phyloP scores from a whole-genome alignment of 2,329 filamentous ascomycete species.

The Fulvia fulva region DNA sequence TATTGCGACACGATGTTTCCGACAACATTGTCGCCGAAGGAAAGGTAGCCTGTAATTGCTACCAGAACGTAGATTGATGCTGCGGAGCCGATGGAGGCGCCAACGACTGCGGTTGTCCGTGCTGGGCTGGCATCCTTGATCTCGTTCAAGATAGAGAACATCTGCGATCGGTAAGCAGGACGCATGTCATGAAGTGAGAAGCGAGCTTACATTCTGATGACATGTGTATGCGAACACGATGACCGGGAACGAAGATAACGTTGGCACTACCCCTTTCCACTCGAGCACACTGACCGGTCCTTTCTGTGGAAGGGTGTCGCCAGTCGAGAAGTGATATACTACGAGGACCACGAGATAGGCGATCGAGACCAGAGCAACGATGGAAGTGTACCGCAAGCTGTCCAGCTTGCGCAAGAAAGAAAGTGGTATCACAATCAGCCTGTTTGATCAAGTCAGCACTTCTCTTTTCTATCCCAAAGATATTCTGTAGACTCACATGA shows the following conservation, averaged over 20 bases:
- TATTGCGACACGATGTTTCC: slow-evolving; percentile 97
- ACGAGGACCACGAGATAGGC: slow-evolving; percentile 91
- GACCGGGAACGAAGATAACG: slow-evolving; percentile 83
- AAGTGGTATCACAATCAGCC: slow-evolving; percentile 87
- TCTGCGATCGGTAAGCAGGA: slow-evolving; percentile 54
- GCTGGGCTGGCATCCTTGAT: slow-evolving; percentile 77
- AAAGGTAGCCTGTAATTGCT: slow-evolving; percentile 91
- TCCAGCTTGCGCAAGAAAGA: slow-evolving; percentile 89
- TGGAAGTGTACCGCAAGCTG: slow-evolving; percentile 93
- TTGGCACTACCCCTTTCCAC: slow-evolving; percentile 74
- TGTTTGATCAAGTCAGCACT: slow-evolving; percentile 31
- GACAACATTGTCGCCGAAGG: slow-evolving; percentile 82
- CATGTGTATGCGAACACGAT: slow-evolving; percentile 99
- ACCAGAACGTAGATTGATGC: slow-evolving; percentile 84
- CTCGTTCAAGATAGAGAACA: slow-evolving; percentile 98
- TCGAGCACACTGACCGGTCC: slow-evolving; percentile 70
- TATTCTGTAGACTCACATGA: slow-evolving; percentile 61
- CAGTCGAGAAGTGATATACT: slow-evolving; percentile 80
- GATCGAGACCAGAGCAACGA: slow-evolving; percentile 87
- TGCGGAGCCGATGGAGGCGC: slow-evolving; percentile 82
- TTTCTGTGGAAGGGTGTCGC: slow-evolving; percentile 70
- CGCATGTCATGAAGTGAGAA: too few species aligned
- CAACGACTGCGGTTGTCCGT: slow-evolving; percentile 74
- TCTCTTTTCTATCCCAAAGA: not conserved
- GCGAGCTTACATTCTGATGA: slow-evolving; percentile 76